Conservation (phyloP, 495 filamentous ascomycete species). For the Diplogelasinospora grovesii region DNA sequence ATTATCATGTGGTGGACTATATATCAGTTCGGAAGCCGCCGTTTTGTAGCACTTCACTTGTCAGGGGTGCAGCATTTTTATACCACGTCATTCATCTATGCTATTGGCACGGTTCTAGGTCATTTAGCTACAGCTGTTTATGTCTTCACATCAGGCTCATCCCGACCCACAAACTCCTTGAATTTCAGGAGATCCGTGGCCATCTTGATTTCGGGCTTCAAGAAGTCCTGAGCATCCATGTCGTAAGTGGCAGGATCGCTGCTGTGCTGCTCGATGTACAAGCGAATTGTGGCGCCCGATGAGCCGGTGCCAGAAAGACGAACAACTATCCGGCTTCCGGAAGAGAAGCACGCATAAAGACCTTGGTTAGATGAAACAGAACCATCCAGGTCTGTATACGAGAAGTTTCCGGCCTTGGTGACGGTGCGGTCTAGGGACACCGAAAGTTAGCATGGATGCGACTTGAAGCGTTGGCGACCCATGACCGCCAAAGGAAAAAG, state of each 20-base stretch:
- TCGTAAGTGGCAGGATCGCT: conserved; percentile 65
- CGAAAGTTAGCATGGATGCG: conserved; percentile 9
- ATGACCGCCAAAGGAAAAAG: background rate
- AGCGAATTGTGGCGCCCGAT: conserved; percentile 88
- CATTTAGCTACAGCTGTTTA: conserved; percentile 36
- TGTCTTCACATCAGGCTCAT: conserved; percentile 92
- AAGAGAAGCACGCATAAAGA: conserved; percentile 88
- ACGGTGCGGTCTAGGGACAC: conserved; percentile 59
- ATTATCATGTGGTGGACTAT: no score
- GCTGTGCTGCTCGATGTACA: conserved; percentile 92
- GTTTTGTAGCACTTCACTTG: no score
- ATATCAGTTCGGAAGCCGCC: no score
- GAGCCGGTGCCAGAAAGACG: conserved; percentile 90
- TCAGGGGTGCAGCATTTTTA: no score
- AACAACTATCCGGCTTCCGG: conserved; percentile 89
- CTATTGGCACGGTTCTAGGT: background rate
- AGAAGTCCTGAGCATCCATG: conserved; percentile 84
- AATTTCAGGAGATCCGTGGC: conserved; percentile 80
- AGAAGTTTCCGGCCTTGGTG: conserved; percentile 85
- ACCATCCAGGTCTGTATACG: conserved; percentile 93
- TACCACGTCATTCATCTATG: background rate
- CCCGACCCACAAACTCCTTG: conserved; percentile 81
- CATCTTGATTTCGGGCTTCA: conserved; percentile 78
- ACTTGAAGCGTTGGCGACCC: no score
- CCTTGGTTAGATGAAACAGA: conserved; percentile 95